These are phyloP conservation scores for Claviceps purpurea DNA, from an alignment of 2,329 filamentous ascomycete species.

Conservation along the genomic window DNA sequence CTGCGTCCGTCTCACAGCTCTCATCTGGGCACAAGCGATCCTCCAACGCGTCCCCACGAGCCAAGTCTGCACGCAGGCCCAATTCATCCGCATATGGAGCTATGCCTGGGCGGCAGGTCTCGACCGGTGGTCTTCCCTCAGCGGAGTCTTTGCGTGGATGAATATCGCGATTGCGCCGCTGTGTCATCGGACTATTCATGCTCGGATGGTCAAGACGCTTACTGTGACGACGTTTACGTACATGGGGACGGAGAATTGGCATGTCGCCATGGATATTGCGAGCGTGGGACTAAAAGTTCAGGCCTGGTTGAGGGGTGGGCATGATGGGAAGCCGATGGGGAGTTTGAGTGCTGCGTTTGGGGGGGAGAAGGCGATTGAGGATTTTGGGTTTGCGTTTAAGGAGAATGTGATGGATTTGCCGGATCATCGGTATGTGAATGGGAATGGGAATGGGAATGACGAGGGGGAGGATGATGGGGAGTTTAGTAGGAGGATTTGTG, in stretches of 20 bases:
- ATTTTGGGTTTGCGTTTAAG: slow-evolving; percentile 15
- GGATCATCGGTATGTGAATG: slow-evolving; percentile 5
- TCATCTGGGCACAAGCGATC: slow-evolving; percentile 35
- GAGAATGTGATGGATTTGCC: slow-evolving; percentile 12
- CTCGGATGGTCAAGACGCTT: slow-evolving; percentile 32
- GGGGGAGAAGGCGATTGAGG: slow-evolving; percentile 13
- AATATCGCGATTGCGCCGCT: slow-evolving; percentile 28
- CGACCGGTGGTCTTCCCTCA: slow-evolving; percentile 29
- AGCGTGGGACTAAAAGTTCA: slow-evolving; percentile 25
- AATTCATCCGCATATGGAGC: slow-evolving; percentile 32
- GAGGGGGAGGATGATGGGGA: neutral
- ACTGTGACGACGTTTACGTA: slow-evolving; percentile 30
- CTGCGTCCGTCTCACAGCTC: slow-evolving; percentile 30
- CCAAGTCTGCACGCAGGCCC: slow-evolving; percentile 21
- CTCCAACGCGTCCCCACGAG: slow-evolving; percentile 28
- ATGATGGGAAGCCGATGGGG: neutral
- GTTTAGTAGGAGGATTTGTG: no score
- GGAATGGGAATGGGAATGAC: slow-evolving; percentile 1
- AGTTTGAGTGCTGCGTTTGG: slow-evolving; percentile 10
- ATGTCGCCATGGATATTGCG: slow-evolving; percentile 25
- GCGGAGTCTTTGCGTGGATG: slow-evolving; percentile 37
- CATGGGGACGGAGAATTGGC: slow-evolving; percentile 36
- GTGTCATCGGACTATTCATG: slow-evolving; percentile 24
- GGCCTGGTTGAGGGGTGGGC: slow-evolving; percentile 25
- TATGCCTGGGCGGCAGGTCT: slow-evolving; percentile 33